A percentile compares a stretch with the other conserved stretches of the same genome.
Conservation (phyloP, 2,329 filamentous ascomycete species). For the Fusarium albosuccineum region DNA sequence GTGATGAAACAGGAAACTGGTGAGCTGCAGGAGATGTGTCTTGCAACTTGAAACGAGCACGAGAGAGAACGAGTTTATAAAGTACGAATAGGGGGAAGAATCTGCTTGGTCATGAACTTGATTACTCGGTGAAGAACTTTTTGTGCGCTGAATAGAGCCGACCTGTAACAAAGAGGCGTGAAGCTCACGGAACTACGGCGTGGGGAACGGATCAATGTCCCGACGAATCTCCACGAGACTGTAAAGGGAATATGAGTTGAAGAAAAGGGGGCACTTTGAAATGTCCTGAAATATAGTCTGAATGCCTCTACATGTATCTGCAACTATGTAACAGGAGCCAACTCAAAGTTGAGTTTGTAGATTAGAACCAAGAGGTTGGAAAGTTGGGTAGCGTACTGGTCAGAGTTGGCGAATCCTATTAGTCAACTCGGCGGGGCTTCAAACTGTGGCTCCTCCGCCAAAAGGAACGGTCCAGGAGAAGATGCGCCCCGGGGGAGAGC, state of each 20-base stretch:
- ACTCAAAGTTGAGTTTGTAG: too few species aligned
- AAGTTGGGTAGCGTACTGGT: too few species aligned
- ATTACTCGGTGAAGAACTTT: not conserved
- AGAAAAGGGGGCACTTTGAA: too few species aligned
- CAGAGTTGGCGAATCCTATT: too few species aligned
- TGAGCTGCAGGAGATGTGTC: too few species aligned
- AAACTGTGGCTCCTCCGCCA: not conserved
- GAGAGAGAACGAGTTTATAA: not conserved
- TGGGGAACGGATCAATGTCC: too few species aligned
- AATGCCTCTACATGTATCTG: too few species aligned
- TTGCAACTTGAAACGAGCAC: not conserved
- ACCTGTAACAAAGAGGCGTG: conserved; percentile 10
- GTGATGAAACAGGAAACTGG: not conserved
- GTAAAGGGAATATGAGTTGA: too few species aligned
- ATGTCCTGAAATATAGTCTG: too few species aligned
- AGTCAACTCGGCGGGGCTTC: not conserved
- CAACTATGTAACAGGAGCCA: too few species aligned
- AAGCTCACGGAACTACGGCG: conserved; percentile 7
- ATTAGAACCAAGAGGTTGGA: too few species aligned
- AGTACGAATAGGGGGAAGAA: not conserved
- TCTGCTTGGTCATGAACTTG: not conserved
- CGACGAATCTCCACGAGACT: too few species aligned
- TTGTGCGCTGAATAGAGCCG: not conserved
- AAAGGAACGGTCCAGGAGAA: not conserved
- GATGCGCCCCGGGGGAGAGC: not conserved